A percentile compares a stretch with the other conserved stretches of the same genome.
Conservation (phyloP, 208 protist genomes). For the Wallacemonas rigidus region DNA sequence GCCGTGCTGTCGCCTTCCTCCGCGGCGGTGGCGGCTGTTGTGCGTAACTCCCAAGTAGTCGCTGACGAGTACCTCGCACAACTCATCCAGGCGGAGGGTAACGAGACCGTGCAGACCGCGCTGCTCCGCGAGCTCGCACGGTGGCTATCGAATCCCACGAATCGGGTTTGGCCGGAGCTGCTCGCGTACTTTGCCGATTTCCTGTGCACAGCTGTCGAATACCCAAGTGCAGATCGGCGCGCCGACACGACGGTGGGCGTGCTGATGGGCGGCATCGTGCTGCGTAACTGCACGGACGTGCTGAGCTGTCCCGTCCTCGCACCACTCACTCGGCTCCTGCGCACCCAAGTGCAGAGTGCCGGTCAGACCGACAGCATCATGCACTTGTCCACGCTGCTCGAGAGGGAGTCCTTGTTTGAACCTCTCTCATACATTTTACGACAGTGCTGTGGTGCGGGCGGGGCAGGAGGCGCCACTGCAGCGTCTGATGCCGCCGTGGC, state of each 20-base stretch:
- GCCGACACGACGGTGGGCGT: conserved; percentile 12
- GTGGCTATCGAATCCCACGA: conserved; percentile 44
- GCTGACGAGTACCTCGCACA: conserved; percentile 24
- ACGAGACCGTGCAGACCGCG: conserved; percentile 24
- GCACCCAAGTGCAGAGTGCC: conserved; percentile 10
- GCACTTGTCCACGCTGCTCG: conserved; percentile 36
- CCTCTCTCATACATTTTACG: conserved; percentile 41
- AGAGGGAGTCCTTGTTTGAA: conserved; percentile 43
- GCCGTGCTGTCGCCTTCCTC: background rate
- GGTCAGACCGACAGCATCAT: conserved; percentile 27
- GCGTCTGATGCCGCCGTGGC: background rate
- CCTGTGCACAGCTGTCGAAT: conserved; percentile 30
- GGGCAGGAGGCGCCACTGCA: conserved; percentile 1
- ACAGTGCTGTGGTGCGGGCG: conserved; percentile 9
- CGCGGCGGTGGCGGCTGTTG: conserved; percentile 1
- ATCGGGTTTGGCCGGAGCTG: conserved; percentile 32
- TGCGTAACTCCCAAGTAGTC: conserved; percentile 20
- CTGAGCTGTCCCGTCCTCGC: background rate
- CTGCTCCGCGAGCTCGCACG: conserved; percentile 35
- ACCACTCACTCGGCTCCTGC: conserved; percentile 11
- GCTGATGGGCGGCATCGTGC: conserved; percentile 5
- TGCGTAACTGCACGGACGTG: conserved; percentile 15
- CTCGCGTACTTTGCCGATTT: conserved; percentile 26
- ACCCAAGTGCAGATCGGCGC: conserved; percentile 16
- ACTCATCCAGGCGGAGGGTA: conserved; percentile 26